Conservation (phyloP, 306 rosid genomes). For the Quercus aquifolioides region DNA sequence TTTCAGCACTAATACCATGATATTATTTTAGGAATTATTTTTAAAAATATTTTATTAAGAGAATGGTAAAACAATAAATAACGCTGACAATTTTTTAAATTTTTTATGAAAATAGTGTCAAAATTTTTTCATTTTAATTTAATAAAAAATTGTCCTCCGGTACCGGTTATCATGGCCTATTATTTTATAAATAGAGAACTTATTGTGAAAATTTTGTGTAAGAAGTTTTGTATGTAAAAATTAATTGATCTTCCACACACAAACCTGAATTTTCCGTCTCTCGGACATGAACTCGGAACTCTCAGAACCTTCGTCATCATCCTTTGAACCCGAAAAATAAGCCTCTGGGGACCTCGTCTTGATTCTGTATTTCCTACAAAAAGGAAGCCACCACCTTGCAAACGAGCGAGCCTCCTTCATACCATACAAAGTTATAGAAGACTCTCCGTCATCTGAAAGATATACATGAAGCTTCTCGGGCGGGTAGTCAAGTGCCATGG, state of each 20-base stretch:
- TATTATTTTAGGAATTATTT: too few relatives aligned
- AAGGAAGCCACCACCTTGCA: conserved; percentile 68
- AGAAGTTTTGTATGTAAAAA: too few relatives aligned
- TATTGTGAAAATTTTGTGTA: too few relatives aligned
- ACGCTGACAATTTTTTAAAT: too few relatives aligned
- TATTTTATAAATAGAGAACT: too few relatives aligned
- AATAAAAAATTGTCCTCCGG: too few relatives aligned
- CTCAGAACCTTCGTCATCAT: conserved; percentile 17
- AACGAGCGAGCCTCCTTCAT: conserved; percentile 51
- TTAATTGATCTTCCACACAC: too few relatives aligned
- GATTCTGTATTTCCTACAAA: conserved; percentile 42
- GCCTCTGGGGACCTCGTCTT: conserved; percentile 53
- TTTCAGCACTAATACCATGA: too few relatives aligned
- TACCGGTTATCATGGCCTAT: too few relatives aligned
- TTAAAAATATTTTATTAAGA: too few relatives aligned
- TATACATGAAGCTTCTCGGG: conserved; percentile 63
- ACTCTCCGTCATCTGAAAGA: conserved; percentile 73
- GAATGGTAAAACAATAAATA: too few relatives aligned
- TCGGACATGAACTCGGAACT: conserved; percentile 29
- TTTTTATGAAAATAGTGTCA: accelerated
- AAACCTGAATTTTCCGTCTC: conserved; percentile 36
- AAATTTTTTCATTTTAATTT: too few relatives aligned
- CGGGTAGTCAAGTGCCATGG: conserved; percentile 73
- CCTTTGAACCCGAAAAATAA: conserved; percentile 42
- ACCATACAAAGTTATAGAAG: conserved; percentile 39